phyloP scores from a whole-genome alignment of 176 grass and related monocot species.

The Aegilops tauschii region DNA sequence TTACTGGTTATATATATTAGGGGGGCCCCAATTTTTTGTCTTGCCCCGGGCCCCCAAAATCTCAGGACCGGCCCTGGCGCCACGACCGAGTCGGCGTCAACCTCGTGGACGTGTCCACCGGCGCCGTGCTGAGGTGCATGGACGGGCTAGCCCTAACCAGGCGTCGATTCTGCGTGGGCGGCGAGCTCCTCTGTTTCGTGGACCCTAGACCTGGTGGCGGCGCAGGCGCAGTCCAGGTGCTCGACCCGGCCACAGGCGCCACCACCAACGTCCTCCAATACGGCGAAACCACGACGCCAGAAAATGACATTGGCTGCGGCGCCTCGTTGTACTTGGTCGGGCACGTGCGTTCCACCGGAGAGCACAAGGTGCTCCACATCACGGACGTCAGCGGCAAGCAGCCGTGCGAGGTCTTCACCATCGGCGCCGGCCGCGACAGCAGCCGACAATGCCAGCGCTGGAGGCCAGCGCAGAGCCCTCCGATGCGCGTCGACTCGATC shows the following conservation, averaged over 20 bases:
- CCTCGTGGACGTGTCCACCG: background rate
- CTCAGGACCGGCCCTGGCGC: no score
- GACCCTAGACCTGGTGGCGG: background rate
- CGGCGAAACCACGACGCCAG: background rate
- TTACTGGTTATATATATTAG: no score
- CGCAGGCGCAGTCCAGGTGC: background rate
- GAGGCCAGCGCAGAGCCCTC: background rate
- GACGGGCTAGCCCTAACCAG: background rate
- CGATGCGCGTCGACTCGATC: background rate
- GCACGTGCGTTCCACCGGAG: slow-evolving; percentile 9
- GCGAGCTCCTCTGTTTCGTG: background rate
- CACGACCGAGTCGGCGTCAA: background rate
- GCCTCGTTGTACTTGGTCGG: background rate
- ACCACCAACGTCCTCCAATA: background rate
- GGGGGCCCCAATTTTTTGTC: no score
- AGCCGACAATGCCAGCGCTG: background rate
- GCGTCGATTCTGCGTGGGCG: background rate
- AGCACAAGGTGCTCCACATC: slow-evolving; percentile 23
- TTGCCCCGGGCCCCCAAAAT: no score
- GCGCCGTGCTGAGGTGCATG: background rate
- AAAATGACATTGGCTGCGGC: background rate
- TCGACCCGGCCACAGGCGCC: background rate
- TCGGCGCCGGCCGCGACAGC: background rate
- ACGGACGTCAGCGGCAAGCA: background rate
- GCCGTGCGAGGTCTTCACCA: slow-evolving; percentile 9